These are phyloP conservation scores for Fusarium anthophilum DNA, from an alignment of 2,329 filamentous ascomycete species.

Conservation along the genomic window DNA sequence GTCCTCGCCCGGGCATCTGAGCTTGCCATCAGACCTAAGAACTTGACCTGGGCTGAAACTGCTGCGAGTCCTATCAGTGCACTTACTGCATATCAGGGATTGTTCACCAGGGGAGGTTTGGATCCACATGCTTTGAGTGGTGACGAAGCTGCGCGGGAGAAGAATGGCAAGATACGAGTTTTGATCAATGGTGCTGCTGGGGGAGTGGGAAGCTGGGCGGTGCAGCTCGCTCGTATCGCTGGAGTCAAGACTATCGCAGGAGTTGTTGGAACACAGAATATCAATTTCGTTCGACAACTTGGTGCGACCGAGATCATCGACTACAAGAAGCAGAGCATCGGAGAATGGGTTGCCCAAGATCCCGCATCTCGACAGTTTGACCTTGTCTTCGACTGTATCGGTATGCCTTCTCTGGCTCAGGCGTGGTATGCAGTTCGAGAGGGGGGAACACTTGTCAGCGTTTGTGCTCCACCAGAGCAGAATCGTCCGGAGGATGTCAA, in stretches of 20 bases:
- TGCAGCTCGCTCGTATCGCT: constrained; percentile 21
- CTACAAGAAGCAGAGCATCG: constrained; percentile 25
- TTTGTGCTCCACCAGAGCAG: constrained; percentile 15
- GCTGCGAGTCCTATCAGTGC: constrained; percentile 52
- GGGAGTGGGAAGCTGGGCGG: constrained; percentile 20
- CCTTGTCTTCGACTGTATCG: constrained; percentile 31
- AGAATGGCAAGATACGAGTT: constrained; percentile 2
- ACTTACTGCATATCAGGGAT: constrained; percentile 52
- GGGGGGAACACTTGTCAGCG: constrained; percentile 15
- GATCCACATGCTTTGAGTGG: not conserved
- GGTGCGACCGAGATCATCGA: constrained; percentile 22
- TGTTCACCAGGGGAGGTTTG: constrained; percentile 39
- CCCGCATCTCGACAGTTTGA: constrained; percentile 1
- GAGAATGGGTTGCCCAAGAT: constrained; percentile 16
- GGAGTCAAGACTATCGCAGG: not conserved
- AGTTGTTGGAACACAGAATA: constrained; percentile 8
- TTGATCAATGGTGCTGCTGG: constrained; percentile 23
- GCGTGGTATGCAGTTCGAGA: constrained; percentile 26
- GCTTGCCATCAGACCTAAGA: constrained; percentile 47
- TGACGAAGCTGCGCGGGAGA: not conserved
- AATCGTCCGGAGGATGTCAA: constrained; percentile 14
- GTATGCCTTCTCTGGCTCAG: constrained; percentile 5
- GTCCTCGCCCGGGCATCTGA: constrained; percentile 36
- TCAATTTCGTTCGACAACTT: not conserved
- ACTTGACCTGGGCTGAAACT: constrained; percentile 48